A percentile compares a stretch with the other conserved stretches of the same genome.
These are phyloP conservation scores for Candida labiduridarum DNA, from an alignment of 1,139 yeast genomes.

Conservation along the genomic window DNA sequence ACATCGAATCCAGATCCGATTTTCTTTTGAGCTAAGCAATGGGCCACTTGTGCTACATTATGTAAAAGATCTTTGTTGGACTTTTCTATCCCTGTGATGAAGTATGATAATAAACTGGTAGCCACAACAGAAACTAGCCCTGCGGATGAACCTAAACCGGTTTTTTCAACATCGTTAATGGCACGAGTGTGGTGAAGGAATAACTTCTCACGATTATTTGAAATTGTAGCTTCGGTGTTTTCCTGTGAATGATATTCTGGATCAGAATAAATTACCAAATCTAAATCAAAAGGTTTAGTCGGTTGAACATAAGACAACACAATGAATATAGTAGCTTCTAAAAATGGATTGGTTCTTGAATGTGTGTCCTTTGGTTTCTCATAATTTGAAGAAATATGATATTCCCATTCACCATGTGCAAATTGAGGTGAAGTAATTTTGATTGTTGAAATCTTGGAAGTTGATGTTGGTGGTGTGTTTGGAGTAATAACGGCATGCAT, in stretches of 20 bases:
- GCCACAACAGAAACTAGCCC: constrained; percentile 84
- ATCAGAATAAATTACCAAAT: constrained; percentile 76
- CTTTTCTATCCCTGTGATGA: constrained; percentile 24
- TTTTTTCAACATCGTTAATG: constrained; percentile 80
- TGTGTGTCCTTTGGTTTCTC: constrained; percentile 22
- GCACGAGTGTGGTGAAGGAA: constrained; percentile 63
- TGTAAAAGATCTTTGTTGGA: constrained; percentile 53
- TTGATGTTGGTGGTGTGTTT: constrained; percentile 10
- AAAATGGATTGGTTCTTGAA: constrained; percentile 63
- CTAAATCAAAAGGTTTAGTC: constrained; percentile 29
- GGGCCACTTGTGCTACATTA: constrained; percentile 85
- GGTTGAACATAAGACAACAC: constrained; percentile 56
- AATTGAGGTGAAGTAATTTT: constrained; percentile 81
- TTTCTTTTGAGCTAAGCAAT: constrained; percentile 91
- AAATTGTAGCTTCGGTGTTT: constrained; percentile 33
- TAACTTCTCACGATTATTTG: constrained; percentile 34
- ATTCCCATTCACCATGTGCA: constrained; percentile 67
- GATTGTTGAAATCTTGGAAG: constrained; percentile 27
- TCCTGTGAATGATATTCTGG: constrained; percentile 86
- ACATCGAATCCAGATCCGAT: constrained; percentile 97
- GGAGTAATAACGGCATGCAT: constrained; percentile 72
- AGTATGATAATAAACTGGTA: constrained; percentile 62
- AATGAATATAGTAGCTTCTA: constrained; percentile 61
- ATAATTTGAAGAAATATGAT: constrained; percentile 27
- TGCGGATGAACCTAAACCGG: constrained; percentile 96